Evolutionary conservation across 192 early-diverging fungal species (phyloP).

Genomic region (Podila clonocystis): DNA sequence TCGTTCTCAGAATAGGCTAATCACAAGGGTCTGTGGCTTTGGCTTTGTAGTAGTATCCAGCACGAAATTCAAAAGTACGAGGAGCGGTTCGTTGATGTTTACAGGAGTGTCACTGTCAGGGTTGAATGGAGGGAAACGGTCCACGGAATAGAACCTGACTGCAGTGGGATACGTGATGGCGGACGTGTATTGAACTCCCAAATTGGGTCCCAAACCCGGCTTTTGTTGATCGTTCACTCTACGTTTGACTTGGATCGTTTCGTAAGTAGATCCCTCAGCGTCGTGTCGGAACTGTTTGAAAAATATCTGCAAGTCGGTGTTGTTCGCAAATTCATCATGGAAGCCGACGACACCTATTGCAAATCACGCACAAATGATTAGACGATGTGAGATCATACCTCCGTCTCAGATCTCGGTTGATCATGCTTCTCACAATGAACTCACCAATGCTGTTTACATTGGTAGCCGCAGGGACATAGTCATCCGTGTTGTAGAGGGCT

Average conservation of each 20-base stretch:
- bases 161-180: neutral
- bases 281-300: neutral
- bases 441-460: too few relatives aligned
- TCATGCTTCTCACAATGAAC: too few relatives aligned
- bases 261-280: neutral
- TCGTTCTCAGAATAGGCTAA: too few relatives aligned
- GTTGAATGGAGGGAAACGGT: neutral
- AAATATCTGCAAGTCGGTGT: neutral
- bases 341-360: conserved; percentile 2
- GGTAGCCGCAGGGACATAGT: neutral
- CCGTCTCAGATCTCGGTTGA: too few relatives aligned
- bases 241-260: neutral
- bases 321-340: neutral
- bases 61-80: neutral
- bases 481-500: neutral
- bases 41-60: too few relatives aligned
- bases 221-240: neutral
- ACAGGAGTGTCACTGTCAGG: neutral
- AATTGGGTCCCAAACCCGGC: neutral
- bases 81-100: conserved; percentile 1
- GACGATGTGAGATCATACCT: too few relatives aligned
- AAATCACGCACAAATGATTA: too few relatives aligned
- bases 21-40: too few relatives aligned
- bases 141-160: neutral
- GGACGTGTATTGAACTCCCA: conserved; percentile 4